A percentile compares a stretch with the other conserved stretches of the same genome.
Evolutionary conservation across 257 asterid species (phyloP).

Genomic region (Lycium barbarum): DNA sequence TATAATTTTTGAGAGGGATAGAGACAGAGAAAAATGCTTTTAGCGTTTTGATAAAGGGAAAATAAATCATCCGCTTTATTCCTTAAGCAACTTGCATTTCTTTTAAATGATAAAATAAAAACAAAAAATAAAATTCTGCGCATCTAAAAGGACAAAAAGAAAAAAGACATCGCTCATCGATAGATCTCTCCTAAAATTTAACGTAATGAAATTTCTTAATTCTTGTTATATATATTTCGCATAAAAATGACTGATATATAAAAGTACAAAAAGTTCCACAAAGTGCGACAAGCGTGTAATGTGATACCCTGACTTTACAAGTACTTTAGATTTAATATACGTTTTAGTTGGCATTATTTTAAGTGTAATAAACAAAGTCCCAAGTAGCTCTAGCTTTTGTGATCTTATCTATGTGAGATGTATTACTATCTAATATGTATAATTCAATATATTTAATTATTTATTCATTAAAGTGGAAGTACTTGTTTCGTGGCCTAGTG

Average conservation of each 20-base stretch:
- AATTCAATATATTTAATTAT: neutral
- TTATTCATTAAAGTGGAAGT: constrained; percentile 21
- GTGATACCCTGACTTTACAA: constrained; percentile 52
- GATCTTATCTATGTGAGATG: constrained; percentile 44
- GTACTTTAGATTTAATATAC: constrained; percentile 34
- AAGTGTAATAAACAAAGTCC: neutral
- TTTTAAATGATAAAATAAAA: neutral
- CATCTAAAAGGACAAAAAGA: neutral
- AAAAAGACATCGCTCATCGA: neutral
- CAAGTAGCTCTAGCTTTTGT: constrained; percentile 14
- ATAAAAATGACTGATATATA: neutral
- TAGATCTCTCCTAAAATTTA: neutral
- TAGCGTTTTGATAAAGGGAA: neutral
- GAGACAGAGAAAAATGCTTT: neutral
- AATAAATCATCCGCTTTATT: constrained; percentile 24
- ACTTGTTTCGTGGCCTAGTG: constrained; percentile 36
- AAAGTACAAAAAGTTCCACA: constrained; percentile 39
- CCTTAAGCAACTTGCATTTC: constrained; percentile 19
- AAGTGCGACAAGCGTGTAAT: constrained; percentile 72
- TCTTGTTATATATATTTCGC: neutral
- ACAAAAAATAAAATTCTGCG: neutral
- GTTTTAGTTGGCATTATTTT: constrained; percentile 30
- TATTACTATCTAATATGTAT: constrained; percentile 22
- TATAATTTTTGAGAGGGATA: neutral
- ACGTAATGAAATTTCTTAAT: neutral